These are phyloP conservation scores for Trichophyton mentagrophytes DNA, from an alignment of 2,329 filamentous ascomycete genomes.

Conservation along the genomic window DNA sequence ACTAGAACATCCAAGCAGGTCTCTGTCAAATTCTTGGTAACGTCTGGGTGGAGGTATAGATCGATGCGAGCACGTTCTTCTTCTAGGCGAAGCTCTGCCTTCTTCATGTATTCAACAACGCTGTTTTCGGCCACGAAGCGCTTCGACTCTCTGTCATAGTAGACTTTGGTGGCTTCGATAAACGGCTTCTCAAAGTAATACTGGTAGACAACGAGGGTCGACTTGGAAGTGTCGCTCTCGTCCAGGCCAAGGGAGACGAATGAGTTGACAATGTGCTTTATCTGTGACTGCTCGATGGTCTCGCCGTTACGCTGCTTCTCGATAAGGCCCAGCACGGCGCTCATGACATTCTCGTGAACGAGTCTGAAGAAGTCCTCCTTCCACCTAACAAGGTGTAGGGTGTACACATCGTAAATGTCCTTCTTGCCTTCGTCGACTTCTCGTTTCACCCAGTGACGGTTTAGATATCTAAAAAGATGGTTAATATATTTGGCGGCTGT, in stretches of 20 bases:
- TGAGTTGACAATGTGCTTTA: conserved; percentile 92
- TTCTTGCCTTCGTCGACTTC: conserved; percentile 99
- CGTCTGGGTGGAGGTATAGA: conserved; percentile 84
- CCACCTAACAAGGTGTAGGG: conserved; percentile 90
- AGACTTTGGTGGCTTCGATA: conserved; percentile 66
- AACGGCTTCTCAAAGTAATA: conserved; percentile 88
- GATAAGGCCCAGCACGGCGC: conserved; percentile 82
- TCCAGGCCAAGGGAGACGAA: conserved; percentile 92
- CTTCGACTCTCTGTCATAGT: conserved; percentile 85
- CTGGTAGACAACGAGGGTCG: conserved; percentile 88
- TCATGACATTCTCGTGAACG: conserved; percentile 83
- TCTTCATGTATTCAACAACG: conserved; percentile 99
- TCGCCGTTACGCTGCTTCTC: conserved; percentile 96
- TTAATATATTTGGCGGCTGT: conserved; percentile 95
- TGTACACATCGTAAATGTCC: conserved; percentile 96
- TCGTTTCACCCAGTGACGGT: conserved; percentile 96
- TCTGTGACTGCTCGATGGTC: conserved; percentile 92
- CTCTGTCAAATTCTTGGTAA: conserved; percentile 69
- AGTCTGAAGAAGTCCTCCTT: conserved; percentile 76
- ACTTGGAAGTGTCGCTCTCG: conserved; percentile 83
- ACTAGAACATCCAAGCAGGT: conserved; percentile 83
- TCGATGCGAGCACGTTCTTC: conserved; percentile 92
- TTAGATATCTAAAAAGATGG: conserved; percentile 89
- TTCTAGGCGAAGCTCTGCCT: conserved; percentile 75
- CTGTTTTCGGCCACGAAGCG: conserved; percentile 93